Conservation (phyloP, 805 yeast species). For the Pichia occidentalis region DNA sequence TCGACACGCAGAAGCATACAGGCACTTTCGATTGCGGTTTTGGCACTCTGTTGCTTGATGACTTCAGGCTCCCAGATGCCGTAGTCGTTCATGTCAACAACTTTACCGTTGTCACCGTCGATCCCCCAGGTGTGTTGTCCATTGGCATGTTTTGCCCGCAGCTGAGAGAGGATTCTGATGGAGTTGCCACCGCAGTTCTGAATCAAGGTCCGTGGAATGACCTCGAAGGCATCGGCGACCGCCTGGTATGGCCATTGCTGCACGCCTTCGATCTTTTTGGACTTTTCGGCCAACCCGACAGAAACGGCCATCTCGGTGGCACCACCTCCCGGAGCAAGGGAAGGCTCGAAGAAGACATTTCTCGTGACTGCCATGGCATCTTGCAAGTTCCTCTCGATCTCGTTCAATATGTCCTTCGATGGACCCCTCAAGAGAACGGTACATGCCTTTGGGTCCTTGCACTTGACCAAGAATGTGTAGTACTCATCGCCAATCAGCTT, state of each 20-base stretch:
- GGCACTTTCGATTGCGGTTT: conserved; percentile 98
- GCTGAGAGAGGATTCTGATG: conserved; percentile 77
- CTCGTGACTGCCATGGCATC: conserved; percentile 98
- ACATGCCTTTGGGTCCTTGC: conserved; percentile 87
- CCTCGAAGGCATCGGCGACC: conserved; percentile 97
- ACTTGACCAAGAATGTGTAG: conserved; percentile 75
- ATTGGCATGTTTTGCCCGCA: conserved; percentile 94
- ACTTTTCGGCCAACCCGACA: conserved; percentile 80
- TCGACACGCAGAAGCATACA: conserved; percentile 91
- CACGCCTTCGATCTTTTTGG: conserved; percentile 88
- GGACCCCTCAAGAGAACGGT: conserved; percentile 92
- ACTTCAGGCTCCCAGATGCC: conserved; percentile 99
- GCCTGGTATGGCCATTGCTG: conserved; percentile 99
- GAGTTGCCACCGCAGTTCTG: conserved; percentile 99
- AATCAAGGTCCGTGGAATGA: conserved; percentile 92
- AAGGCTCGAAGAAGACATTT: conserved; percentile 91
- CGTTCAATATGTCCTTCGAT: conserved; percentile 92
- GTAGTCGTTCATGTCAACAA: conserved; percentile 91
- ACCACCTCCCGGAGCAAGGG: conserved; percentile 97
- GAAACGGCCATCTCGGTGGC: conserved; percentile 99
- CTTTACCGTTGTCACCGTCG: conserved; percentile 90
- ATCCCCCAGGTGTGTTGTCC: conserved; percentile 84
- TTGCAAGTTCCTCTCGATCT: conserved; percentile 92
- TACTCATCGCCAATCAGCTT: conserved; percentile 97
- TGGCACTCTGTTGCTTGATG: conserved; percentile 91